Evolutionary conservation across 805 yeast species (phyloP).

Genomic region (Kluyveromyces aestuarii): DNA sequence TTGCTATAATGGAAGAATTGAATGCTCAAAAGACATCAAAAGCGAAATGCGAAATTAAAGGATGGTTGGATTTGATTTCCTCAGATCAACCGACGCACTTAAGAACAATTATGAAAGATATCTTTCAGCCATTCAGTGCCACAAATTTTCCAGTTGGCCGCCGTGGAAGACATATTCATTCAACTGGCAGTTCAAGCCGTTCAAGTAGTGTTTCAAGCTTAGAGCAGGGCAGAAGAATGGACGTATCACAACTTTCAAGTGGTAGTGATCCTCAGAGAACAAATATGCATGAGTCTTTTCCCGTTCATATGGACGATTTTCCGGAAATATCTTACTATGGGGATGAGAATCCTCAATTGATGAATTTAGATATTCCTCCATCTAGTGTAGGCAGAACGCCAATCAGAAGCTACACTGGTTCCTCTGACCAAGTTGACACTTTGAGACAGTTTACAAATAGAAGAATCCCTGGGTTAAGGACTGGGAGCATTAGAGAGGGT

Average conservation of each 20-base stretch:
- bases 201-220: slow-evolving; percentile 20
- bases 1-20: slow-evolving; percentile 12
- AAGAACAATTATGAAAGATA: neutral
- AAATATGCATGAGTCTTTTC: neutral
- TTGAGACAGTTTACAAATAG: slow-evolving; percentile 5
- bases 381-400: slow-evolving; percentile 24
- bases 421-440: slow-evolving; percentile 17
- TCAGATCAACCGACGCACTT: neutral
- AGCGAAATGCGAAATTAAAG: slow-evolving; percentile 1
- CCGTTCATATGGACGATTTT: slow-evolving; percentile 26
- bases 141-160: slow-evolving; percentile 1
- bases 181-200: slow-evolving; percentile 8
- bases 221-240: slow-evolving; percentile 21
- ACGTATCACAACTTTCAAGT: slow-evolving; percentile 2
- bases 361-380: slow-evolving; percentile 24
- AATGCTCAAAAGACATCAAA: neutral
- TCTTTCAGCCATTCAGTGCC: slow-evolving; percentile 2
- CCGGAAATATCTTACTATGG: slow-evolving; percentile 10
- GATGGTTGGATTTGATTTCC: slow-evolving; percentile 3
- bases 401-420: slow-evolving; percentile 10
- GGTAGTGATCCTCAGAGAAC: neutral
- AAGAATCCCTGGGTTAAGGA: slow-evolving; percentile 3
- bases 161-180: neutral
- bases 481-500: slow-evolving; percentile 1
- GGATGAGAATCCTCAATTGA: slow-evolving; percentile 4